Evolutionary conservation across 202 grass and related monocot genomes (phyloP), one percentile per base, ranked within the genome.

Genomic region (Brachypodium distachyon): DNA sequence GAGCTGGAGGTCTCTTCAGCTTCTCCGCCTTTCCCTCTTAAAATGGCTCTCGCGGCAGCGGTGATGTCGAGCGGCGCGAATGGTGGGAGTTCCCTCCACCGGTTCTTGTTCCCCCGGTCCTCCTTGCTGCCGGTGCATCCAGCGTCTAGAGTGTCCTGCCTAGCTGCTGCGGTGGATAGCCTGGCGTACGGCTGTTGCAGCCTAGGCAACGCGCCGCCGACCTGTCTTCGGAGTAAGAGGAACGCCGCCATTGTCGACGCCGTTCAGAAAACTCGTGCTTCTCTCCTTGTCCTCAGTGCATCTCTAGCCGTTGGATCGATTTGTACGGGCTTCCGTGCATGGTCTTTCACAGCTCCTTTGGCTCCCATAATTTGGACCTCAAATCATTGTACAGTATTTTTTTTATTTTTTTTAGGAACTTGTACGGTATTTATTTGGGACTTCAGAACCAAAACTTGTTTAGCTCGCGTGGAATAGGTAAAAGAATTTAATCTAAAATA

Each of bases 21-120:
- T 27, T 28, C 66, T 23, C 55, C 68, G 28, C 57, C 40, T 9
- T 8, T 49, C 29, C 72, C 77, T 7, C 84, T 70, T 10, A 57
- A 74, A 31, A 92, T 71, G 52, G 76, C 90, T 81, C 76, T 76
- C n/a, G 86, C 87, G 18, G 83, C 51, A 23, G 81, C 48, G 61
- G 73, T 34, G 51, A 66, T 77, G 48, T 96, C 87, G 76, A 92
- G 42, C 28, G 87, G 82, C 25, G 79, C 29, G 50, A 92, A 92
- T n/a, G 89, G 89, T 28, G 93, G 87, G 58, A 96, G 80, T 73
- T 91, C 61, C 47, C 85, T 10, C 93, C 89, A 96, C 28, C 64
- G 86, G 16, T 54, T 82, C 54, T 80, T 84, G 18, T 39, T 57
- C 46, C 76, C 57, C 65, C 40, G 65, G 65, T 47, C 60, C 53